Evolutionary conservation across 306 rosid species (phyloP).

Genomic region (Arachis hypogaea): DNA sequence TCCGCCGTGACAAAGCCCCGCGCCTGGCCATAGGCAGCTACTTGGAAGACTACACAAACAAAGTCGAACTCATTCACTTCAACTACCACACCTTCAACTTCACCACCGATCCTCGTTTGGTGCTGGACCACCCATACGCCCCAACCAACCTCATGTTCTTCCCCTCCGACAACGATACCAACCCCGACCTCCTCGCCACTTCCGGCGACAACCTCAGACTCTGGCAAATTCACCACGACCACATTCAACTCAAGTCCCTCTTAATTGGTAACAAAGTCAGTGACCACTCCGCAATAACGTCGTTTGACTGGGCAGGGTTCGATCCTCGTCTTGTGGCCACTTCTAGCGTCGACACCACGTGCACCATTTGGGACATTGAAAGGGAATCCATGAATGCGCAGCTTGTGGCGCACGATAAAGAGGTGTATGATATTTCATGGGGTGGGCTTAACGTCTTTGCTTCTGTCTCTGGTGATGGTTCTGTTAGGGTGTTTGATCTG

Average conservation of each 20-base stretch:
- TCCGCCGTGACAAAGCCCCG: conserved; percentile 50
- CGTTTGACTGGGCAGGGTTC: conserved; percentile 62
- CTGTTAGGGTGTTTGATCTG: conserved; percentile 65
- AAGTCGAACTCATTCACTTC: conserved; percentile 66
- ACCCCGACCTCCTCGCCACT: conserved; percentile 65
- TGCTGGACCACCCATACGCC: conserved; percentile 65
- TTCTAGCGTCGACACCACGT: conserved; percentile 60
- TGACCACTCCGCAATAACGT: conserved; percentile 58
- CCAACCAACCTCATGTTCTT: conserved; percentile 77
- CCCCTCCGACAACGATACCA: conserved; percentile 55
- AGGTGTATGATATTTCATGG: conserved; percentile 73
- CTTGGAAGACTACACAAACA: conserved; percentile 66
- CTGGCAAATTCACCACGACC: conserved; percentile 66
- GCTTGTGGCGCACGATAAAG: conserved; percentile 74
- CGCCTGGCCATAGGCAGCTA: conserved; percentile 66
- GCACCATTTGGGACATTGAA: conserved; percentile 72
- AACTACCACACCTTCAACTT: conserved; percentile 49
- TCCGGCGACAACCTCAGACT: conserved; percentile 66
- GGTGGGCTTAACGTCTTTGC: conserved; percentile 74
- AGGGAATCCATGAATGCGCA: conserved; percentile 59
- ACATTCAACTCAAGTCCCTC: conserved; percentile 59
- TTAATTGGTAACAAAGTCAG: conserved; percentile 54
- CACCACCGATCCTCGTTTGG: conserved; percentile 51
- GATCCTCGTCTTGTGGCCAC: conserved; percentile 52
- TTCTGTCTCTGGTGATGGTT: conserved; percentile 74